Evolutionary conservation across 805 yeast species (phyloP).

Genomic region (Candida koratica): DNA sequence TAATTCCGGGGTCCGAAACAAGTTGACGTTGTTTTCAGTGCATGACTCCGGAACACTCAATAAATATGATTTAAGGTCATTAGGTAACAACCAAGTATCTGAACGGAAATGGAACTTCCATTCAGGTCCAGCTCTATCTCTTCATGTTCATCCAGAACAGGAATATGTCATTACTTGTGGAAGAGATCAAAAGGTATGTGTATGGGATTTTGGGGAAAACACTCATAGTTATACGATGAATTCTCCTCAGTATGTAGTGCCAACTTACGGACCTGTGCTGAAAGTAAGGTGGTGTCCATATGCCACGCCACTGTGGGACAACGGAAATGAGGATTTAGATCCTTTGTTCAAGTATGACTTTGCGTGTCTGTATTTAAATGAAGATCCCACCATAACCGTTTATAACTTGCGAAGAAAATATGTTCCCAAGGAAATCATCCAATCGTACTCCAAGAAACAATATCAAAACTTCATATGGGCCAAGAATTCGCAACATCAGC

Average conservation of each 20-base stretch:
- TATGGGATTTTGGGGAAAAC: conserved; percentile 54
- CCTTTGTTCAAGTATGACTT: conserved; percentile 56
- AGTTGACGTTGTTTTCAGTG: conserved; percentile 58
- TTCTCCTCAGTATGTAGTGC: conserved; percentile 66
- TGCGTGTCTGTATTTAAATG: conserved; percentile 70
- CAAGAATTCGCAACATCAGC: conserved; percentile 17
- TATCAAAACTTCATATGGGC: conserved; percentile 44
- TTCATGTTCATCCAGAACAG: conserved; percentile 82
- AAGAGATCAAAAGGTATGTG: conserved; percentile 75
- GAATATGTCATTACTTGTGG: conserved; percentile 91
- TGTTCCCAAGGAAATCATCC: conserved; percentile 66
- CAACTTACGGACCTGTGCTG: conserved; percentile 74
- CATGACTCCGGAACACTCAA: conserved; percentile 88
- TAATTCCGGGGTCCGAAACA: conserved; percentile 45
- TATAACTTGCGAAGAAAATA: conserved; percentile 69
- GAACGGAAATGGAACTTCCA: conserved; percentile 84
- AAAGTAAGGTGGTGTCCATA: conserved; percentile 61
- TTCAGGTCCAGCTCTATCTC: conserved; percentile 81
- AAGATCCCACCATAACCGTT: conserved; percentile 65
- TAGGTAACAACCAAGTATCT: conserved; percentile 36
- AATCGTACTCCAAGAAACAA: conserved; percentile 44
- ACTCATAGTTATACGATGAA: conserved; percentile 11
- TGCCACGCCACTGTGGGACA: conserved; percentile 20
- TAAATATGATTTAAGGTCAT: conserved; percentile 72
- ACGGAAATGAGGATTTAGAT: conserved; percentile 17